Base-by-base conservation (phyloP, 2,329 filamentous ascomycete species). In the Aspergillus persii region DNA sequence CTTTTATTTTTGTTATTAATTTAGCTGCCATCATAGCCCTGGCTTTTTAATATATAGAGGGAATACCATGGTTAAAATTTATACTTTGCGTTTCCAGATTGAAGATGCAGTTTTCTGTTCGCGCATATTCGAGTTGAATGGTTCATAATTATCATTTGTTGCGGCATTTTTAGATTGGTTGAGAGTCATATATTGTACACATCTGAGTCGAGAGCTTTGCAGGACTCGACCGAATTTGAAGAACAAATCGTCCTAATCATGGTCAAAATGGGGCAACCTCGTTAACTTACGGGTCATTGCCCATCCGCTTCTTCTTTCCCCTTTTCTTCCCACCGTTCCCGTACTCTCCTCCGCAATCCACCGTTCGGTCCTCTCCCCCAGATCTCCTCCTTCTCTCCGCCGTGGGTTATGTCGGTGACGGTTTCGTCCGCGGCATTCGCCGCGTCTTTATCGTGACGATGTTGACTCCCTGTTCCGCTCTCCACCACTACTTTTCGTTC, bases 341-440 rank as follows among this genome's bases (percentile, higher is more conserved):
- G 70, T n/a, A 78, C 68, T 59, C 76, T 71, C 59, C 76, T 71
- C 56, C 76, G 67, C 56, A 76, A 66, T 2, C 76, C 76, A 4
- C 76, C 76, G 64, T 78, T 76, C 11, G 70, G 64, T 1, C 76
- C 76, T 53, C 69, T 69, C 0, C 76, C 76, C 76, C 76, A 79
- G 29, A 79, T 77, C 57, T 76, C 71, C 55, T 76, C 73, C 46
- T 69, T 66, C 7, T 68, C 66, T 12, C 50, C 57, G 27, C 55
- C 59, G 5, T 53, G 56, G n/a, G 5, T 41, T 41, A 8, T 51
- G 51, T 30, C 51, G 15, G 12, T 26, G 36, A 39, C 53, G 27
- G 52, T 12, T 41, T 15, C 49, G 30, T 26, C 54, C 12, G n/a
- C n/a, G n/a, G n/a, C n/a, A n/a, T n/a, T n/a, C n/a, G n/a, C n/a